These are phyloP conservation scores for Prunus yedoensis DNA, from an alignment of 331 rosid species.

Conservation along the genomic window DNA sequence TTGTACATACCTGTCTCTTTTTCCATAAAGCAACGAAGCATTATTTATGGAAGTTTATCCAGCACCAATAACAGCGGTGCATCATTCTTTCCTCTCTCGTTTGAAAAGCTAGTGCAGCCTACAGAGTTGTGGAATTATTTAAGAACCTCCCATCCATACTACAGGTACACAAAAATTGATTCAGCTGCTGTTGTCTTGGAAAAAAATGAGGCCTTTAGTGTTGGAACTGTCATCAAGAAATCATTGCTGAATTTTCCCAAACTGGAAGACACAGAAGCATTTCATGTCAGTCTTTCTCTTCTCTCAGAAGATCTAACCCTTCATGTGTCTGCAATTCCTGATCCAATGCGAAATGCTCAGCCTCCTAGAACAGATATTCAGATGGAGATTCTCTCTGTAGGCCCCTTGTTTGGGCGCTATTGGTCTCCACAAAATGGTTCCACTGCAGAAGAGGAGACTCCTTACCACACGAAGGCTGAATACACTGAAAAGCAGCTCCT, in stretches of 20 bases:
- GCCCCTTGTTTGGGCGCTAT: constrained; percentile 63
- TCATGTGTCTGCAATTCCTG: constrained; percentile 49
- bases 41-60: constrained; percentile 62
- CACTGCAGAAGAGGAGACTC: constrained; percentile 37
- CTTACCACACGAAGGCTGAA: constrained; percentile 50
- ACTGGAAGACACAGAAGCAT: constrained; percentile 68
- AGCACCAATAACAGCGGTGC: constrained; percentile 43
- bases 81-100: constrained; percentile 63
- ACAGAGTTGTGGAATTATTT: constrained; percentile 76
- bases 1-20: constrained; percentile 72
- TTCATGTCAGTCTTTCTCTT: constrained; percentile 56
- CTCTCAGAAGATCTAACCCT: constrained; percentile 86
- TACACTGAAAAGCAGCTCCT: constrained; percentile 78
- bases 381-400: constrained; percentile 76
- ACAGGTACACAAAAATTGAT: constrained; percentile 54
- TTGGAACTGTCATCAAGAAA: constrained; percentile 62
- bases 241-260: constrained; percentile 77
- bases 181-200: constrained; percentile 63
- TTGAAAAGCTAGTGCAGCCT: constrained; percentile 65
- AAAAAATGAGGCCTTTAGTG: constrained; percentile 61
- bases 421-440: constrained; percentile 55
- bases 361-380: constrained; percentile 45
- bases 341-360: constrained; percentile 38
- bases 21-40: constrained; percentile 69
- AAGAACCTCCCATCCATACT: constrained; percentile 52